Evolutionary conservation across 805 yeast genomes (phyloP).

Genomic region (Nakazawaea populi): DNA sequence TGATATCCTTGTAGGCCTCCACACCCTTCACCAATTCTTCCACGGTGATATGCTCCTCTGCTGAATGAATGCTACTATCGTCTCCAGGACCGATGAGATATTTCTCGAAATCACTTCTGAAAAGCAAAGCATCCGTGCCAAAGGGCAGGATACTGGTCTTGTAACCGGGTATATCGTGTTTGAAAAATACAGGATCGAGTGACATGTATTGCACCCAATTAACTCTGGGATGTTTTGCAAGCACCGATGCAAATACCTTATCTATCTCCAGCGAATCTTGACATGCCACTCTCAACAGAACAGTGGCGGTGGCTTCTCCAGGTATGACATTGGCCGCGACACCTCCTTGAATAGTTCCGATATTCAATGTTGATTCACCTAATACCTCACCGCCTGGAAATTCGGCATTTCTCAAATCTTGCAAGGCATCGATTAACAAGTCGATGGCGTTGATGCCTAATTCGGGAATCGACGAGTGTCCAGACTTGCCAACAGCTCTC

Average conservation of each 20-base stretch:
- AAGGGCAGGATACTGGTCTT: constrained; percentile 45
- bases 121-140: constrained; percentile 30
- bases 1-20: constrained; percentile 39
- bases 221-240: constrained; percentile 24
- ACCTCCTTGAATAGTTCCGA: constrained; percentile 55
- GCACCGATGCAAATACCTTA: constrained; percentile 27
- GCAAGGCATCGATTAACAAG: constrained; percentile 44
- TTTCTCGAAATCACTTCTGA: constrained; percentile 23
- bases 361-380: constrained; percentile 58
- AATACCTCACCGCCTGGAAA: constrained; percentile 47
- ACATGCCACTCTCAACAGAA: constrained; percentile 47
- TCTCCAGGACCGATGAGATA: constrained; percentile 56
- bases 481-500: constrained; percentile 46
- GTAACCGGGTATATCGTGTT: constrained; percentile 61
- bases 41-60: constrained; percentile 37
- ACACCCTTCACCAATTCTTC: constrained; percentile 39
- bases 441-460: constrained; percentile 60
- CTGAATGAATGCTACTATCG: constrained; percentile 43
- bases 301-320: constrained; percentile 43
- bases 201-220: constrained; percentile 14
- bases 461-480: constrained; percentile 69
- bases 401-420: constrained; percentile 33
- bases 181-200: constrained; percentile 40
- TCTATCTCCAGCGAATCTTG: constrained; percentile 33
- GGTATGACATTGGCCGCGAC: constrained; percentile 66